Percentiles rank a stretch among this genome's conserved stretches.
These are phyloP conservation scores for Aspergillus sclerotialis DNA, from an alignment of 2,329 filamentous ascomycete genomes.

Conservation along the genomic window DNA sequence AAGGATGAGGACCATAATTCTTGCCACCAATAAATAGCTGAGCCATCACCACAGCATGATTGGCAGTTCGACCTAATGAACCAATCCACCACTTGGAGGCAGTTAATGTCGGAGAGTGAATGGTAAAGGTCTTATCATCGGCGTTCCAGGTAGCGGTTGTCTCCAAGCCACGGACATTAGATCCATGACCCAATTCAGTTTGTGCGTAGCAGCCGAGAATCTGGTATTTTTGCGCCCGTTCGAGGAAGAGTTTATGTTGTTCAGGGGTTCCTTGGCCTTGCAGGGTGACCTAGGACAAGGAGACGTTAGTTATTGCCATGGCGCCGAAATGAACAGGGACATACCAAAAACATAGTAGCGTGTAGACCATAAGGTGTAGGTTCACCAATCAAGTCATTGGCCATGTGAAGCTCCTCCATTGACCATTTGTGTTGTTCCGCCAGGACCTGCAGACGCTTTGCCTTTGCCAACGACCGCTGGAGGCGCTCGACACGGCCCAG, in stretches of 20 bases:
- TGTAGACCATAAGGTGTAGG: constrained; percentile 69
- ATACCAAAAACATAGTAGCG: constrained; percentile 61
- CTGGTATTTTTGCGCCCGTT: constrained; percentile 61
- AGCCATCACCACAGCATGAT: constrained; percentile 72
- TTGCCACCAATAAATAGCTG: constrained; percentile 65
- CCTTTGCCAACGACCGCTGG: constrained; percentile 61
- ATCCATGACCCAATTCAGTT: constrained; percentile 72
- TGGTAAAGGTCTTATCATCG: constrained; percentile 65
- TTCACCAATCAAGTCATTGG: constrained; percentile 65
- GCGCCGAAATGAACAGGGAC: constrained; percentile 14
- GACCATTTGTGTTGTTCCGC: constrained; percentile 61
- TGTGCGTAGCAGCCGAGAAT: constrained; percentile 75
- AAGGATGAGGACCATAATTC: constrained; percentile 66
- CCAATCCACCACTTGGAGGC: constrained; percentile 84
- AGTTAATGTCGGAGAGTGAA: constrained; percentile 67
- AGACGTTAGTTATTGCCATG: not conserved
- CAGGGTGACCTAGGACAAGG: constrained; percentile 51
- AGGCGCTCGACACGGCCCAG: constrained; percentile 62
- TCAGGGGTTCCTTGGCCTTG: constrained; percentile 65
- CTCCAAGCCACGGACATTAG: constrained; percentile 66
- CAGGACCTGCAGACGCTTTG: constrained; percentile 63
- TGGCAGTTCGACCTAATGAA: constrained; percentile 67
- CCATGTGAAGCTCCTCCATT: constrained; percentile 55
- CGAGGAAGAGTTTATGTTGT: constrained; percentile 66
- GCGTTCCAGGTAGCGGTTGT: constrained; percentile 68